Percentiles rank a stretch among this genome's conserved stretches.
Evolutionary conservation across 805 yeast species (phyloP).

Genomic region (Candida maltosa): DNA sequence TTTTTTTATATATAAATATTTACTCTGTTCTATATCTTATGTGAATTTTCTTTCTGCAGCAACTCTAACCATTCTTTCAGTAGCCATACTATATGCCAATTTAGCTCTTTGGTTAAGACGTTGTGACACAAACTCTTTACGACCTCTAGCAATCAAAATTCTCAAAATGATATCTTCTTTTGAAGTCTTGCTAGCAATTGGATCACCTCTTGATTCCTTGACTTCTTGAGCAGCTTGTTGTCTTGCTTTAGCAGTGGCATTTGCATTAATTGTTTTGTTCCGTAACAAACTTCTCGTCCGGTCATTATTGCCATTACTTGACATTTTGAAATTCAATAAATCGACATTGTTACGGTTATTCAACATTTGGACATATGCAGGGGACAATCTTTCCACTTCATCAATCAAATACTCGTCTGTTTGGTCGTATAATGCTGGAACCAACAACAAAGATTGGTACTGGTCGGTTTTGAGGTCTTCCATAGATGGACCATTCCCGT

Average conservation of each 20-base stretch:
- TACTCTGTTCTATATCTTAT: not conserved
- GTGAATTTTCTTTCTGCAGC: constrained; percentile 40
- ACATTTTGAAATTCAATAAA: constrained; percentile 2
- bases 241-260: constrained; percentile 59
- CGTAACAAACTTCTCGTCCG: constrained; percentile 51
- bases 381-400: constrained; percentile 60
- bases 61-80: constrained; percentile 48
- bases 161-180: constrained; percentile 73
- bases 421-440: constrained; percentile 65
- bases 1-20: not conserved
- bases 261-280: constrained; percentile 66
- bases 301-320: not conserved
- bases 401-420: constrained; percentile 42
- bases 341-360: constrained; percentile 47
- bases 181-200: constrained; percentile 35
- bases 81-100: constrained; percentile 51
- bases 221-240: constrained; percentile 45
- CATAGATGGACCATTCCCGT: constrained; percentile 77
- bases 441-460: constrained; percentile 60
- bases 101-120: constrained; percentile 62
- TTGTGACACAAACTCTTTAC: constrained; percentile 53
- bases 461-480: constrained; percentile 57
- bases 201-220: constrained; percentile 38
- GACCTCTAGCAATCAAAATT: constrained; percentile 64
- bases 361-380: constrained; percentile 48